phyloP scores from a whole-genome alignment of 805 yeast genomes.

The Pachysolen tannophilus region DNA sequence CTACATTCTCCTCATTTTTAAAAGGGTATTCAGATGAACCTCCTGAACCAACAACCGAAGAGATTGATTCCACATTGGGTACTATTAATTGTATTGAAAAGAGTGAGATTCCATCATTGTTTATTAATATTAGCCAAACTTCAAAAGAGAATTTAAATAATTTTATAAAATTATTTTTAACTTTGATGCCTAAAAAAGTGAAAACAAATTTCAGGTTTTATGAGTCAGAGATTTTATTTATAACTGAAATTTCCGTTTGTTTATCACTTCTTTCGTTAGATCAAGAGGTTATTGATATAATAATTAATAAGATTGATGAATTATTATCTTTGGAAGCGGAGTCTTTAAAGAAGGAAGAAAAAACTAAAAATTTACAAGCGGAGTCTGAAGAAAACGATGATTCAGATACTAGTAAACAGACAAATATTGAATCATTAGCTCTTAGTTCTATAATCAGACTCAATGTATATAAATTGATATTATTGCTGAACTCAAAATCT shows the following conservation, averaged over 20 bases:
- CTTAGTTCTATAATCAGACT: slow-evolving; percentile 31
- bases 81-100: slow-evolving; percentile 79
- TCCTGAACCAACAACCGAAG: slow-evolving; percentile 90
- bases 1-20: slow-evolving; percentile 86
- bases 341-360: too few species aligned
- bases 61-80: slow-evolving; percentile 75
- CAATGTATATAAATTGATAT: slow-evolving; percentile 41
- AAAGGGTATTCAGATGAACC: slow-evolving; percentile 82
- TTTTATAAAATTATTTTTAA: slow-evolving; percentile 25
- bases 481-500: slow-evolving; percentile 28
- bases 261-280: slow-evolving; percentile 21
- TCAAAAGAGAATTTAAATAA: slow-evolving; percentile 25
- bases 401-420: not conserved
- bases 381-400: too few species aligned
- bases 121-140: slow-evolving; percentile 39
- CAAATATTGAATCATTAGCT: slow-evolving; percentile 14
- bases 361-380: too few species aligned
- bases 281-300: slow-evolving; percentile 14
- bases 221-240: slow-evolving; percentile 21
- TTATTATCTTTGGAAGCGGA: slow-evolving; percentile 13
- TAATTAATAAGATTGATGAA: slow-evolving; percentile 16
- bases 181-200: slow-evolving; percentile 23
- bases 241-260: slow-evolving; percentile 24
- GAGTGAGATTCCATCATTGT: slow-evolving; percentile 49
- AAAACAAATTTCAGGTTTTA: slow-evolving; percentile 14